phyloP scores from a whole-genome alignment of 2,329 filamentous ascomycete genomes.

The Colletotrichum neosansevieriae region DNA sequence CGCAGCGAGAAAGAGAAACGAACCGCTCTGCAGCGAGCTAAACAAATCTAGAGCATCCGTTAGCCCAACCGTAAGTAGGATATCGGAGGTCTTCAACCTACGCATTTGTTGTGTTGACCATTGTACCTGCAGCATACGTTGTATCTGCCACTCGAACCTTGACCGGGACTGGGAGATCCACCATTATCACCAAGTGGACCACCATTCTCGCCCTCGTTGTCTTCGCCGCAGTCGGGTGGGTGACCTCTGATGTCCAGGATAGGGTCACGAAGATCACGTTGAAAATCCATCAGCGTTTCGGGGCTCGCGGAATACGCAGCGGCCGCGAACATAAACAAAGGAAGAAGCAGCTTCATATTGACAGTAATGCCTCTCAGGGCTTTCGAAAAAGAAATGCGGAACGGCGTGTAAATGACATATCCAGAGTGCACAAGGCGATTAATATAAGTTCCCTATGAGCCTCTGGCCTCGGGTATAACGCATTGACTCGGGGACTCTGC shows the following conservation, averaged over 20 bases:
- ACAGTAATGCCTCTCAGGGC: too few species aligned
- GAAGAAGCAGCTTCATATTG: background rate
- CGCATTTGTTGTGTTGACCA: constrained; percentile 5
- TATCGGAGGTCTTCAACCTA: background rate
- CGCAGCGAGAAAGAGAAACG: too few species aligned
- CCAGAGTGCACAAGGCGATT: too few species aligned
- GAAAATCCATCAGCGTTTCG: constrained; percentile 5
- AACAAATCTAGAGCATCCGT: background rate
- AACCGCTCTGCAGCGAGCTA: background rate
- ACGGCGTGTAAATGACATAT: too few species aligned
- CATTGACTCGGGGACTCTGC: too few species aligned
- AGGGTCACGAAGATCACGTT: constrained; percentile 3
- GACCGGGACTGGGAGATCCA: background rate
- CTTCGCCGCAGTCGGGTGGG: too few species aligned
- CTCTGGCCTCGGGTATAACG: too few species aligned
- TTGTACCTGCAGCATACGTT: constrained; percentile 11
- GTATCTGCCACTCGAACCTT: constrained; percentile 1
- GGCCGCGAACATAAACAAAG: background rate
- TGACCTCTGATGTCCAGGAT: background rate
- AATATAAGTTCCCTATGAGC: too few species aligned
- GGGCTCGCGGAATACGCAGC: background rate
- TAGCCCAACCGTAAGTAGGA: fast-evolving
- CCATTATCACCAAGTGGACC: background rate
- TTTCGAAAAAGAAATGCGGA: too few species aligned
- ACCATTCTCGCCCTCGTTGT: too few species aligned